Conservation (phyloP, 2,329 filamentous ascomycete genomes). For the Ophidiomyces ophidiicola region DNA sequence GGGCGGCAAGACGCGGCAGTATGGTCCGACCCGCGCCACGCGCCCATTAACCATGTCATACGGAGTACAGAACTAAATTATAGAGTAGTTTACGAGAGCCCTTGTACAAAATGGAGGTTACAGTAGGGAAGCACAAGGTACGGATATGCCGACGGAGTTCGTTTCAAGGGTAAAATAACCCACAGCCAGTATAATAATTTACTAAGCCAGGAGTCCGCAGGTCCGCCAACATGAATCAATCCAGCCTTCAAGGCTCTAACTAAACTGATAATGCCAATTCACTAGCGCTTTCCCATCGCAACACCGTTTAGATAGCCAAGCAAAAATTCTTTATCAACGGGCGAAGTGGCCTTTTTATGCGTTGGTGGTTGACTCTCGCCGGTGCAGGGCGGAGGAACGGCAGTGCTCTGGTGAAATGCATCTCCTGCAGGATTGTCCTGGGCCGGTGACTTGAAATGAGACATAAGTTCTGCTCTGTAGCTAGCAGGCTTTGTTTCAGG, state of each 20-base stretch:
- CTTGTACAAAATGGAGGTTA: too few species aligned
- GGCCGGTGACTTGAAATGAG: conserved; percentile 10
- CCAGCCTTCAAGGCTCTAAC: too few species aligned
- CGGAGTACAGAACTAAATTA: not conserved
- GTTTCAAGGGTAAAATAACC: not conserved
- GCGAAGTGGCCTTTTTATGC: conserved; percentile 38
- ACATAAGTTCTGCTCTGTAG: not conserved
- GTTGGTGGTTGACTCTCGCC: conserved; percentile 16
- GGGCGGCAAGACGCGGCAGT: conserved; percentile 5
- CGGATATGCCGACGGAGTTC: not conserved
- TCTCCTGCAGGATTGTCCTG: conserved; percentile 14
- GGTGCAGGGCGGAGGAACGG: conserved; percentile 15
- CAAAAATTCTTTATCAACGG: conserved; percentile 63
- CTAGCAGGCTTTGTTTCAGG: not conserved
- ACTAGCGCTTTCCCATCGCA: conserved; percentile 30
- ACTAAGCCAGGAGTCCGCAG: too few species aligned
- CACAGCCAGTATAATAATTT: not conserved
- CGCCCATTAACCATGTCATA: conserved; percentile 1
- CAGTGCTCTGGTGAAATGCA: conserved; percentile 11
- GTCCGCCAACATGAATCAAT: too few species aligned
- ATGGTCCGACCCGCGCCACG: too few species aligned
- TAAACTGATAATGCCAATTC: too few species aligned
- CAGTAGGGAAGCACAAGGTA: too few species aligned
- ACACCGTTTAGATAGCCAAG: conserved; percentile 58
- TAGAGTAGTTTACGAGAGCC: too few species aligned